phyloP scores from a whole-genome alignment of 768 basidiomycete genomes.

The Amyloporia xantha region DNA sequence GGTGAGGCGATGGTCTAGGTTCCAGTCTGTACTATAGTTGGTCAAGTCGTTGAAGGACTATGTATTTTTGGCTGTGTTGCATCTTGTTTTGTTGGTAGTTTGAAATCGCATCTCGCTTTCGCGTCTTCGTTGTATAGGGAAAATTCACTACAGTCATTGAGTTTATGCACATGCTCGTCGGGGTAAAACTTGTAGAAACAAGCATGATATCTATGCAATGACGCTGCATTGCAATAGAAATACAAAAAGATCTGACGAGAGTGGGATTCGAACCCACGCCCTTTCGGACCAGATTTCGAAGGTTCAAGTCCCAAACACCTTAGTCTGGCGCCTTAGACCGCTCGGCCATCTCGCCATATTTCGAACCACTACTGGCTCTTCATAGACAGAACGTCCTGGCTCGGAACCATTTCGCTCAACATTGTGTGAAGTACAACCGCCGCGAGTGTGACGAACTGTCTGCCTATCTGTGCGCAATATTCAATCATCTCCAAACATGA shows the following conservation, averaged over 20 bases:
- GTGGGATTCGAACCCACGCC: constrained; percentile 49
- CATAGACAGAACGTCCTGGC: no score
- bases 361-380: no score
- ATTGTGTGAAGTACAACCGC: not conserved
- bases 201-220: no score
- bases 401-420: no score
- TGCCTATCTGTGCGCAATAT: not conserved
- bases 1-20: constrained; percentile 40
- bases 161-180: no score
- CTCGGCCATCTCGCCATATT: constrained; percentile 65
- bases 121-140: no score
- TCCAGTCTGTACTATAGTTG: constrained; percentile 4
- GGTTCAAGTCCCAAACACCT: not conserved
- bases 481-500: constrained; percentile 52
- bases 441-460: not conserved
- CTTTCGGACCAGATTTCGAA: constrained; percentile 35
- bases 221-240: no score
- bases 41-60: constrained; percentile 12
- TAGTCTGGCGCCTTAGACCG: constrained; percentile 84
- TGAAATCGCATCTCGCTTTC: not conserved
- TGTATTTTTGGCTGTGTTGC: constrained; percentile 12
- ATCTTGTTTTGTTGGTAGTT: constrained; percentile 12
- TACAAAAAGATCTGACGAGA: no score
- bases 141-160: no score
- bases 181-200: no score